Conservation (phyloP, 139 green algal species). For the Micractinium conductrix region DNA sequence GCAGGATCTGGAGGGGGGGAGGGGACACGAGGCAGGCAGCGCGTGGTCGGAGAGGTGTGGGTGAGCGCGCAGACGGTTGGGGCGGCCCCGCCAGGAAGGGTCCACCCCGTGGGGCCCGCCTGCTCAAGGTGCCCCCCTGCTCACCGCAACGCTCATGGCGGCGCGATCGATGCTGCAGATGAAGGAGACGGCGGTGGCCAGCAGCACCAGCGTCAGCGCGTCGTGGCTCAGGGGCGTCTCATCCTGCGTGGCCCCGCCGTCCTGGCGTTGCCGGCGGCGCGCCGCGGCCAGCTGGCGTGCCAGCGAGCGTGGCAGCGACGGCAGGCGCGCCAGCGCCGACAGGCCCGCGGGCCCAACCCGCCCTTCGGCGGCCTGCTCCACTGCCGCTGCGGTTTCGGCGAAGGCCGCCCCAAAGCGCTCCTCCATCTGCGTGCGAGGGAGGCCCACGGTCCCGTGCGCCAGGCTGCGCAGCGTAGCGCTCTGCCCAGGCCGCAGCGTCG, state of each 20-base stretch:
- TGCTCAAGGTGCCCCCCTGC: too few relatives aligned
- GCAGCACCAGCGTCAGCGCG: conserved; percentile 5
- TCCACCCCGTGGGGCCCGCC: too few relatives aligned
- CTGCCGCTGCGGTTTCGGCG: background rate
- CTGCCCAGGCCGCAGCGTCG: background rate
- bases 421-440: background rate
- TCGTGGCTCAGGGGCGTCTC: background rate
- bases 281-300: background rate
- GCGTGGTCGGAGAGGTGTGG: too few relatives aligned
- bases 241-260: background rate
- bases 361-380: background rate
- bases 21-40: too few relatives aligned
- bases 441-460: background rate
- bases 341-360: background rate
- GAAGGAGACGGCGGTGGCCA: conserved; percentile 54
- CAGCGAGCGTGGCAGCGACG: background rate
- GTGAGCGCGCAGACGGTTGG: too few relatives aligned
- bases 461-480: background rate
- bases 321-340: background rate
- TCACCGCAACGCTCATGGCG: conserved; percentile 75
- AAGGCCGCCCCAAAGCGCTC: background rate
- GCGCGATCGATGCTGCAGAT: conserved; percentile 80
- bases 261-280: background rate
- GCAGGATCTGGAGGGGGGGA: too few relatives aligned
- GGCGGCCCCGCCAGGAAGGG: too few relatives aligned